phyloP scores from a whole-genome alignment of 2,329 filamentous ascomycete genomes.

The Paraphoma sp. region DNA sequence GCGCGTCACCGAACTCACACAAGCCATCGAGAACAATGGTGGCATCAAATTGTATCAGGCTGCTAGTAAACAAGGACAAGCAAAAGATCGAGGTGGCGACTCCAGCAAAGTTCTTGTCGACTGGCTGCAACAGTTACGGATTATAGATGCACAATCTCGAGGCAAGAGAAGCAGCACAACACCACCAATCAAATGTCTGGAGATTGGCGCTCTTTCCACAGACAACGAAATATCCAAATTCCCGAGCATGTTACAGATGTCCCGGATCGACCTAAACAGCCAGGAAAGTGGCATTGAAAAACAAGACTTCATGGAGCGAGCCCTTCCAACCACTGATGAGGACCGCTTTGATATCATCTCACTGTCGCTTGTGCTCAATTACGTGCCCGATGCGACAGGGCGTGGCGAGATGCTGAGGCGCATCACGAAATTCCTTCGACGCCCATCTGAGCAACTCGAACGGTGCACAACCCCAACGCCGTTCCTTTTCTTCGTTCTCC shows the following conservation, averaged over 20 bases:
- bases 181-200: constrained; percentile 70
- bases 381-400: constrained; percentile 76
- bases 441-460: constrained; percentile 2
- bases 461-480: constrained; percentile 51
- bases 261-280: constrained; percentile 89
- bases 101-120: constrained; percentile 65
- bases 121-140: constrained; percentile 57
- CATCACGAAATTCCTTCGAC: constrained; percentile 41
- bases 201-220: constrained; percentile 86
- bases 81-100: constrained; percentile 67
- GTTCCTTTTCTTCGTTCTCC: constrained; percentile 86
- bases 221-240: constrained; percentile 81
- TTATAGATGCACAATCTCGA: constrained; percentile 22
- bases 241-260: constrained; percentile 71
- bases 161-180: constrained; percentile 4
- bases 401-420: constrained; percentile 81
- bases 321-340: constrained; percentile 66
- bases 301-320: constrained; percentile 93
- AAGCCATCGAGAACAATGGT: constrained; percentile 62
- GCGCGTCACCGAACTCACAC: constrained; percentile 52
- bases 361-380: constrained; percentile 91
- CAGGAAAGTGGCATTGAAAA: constrained; percentile 81
- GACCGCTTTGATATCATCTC: constrained; percentile 89
- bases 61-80: constrained; percentile 68
- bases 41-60: constrained; percentile 67